Evolutionary conservation across 148 eudicot species (phyloP).

Genomic region (Nepenthes gracilis): DNA sequence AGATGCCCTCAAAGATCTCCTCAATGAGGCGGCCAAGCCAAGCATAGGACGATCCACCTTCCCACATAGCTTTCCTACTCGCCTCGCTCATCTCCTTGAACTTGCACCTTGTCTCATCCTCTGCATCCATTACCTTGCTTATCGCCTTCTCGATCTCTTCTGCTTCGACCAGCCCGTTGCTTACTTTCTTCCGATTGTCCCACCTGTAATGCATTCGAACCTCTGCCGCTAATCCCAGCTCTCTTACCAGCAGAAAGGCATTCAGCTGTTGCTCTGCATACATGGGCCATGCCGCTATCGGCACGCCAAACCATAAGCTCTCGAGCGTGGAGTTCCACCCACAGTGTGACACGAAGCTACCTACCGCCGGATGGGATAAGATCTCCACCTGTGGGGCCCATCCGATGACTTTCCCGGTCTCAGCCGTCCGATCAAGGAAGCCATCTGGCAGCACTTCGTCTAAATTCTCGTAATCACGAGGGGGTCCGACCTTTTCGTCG

Average conservation of each 20-base stretch:
- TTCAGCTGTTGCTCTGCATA: slow-evolving; percentile 12
- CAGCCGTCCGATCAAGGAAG: slow-evolving; percentile 3
- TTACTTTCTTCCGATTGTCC: neutral
- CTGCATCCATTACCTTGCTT: slow-evolving; percentile 1
- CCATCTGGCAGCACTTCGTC: slow-evolving; percentile 6
- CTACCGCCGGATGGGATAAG: neutral
- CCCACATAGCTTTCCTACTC: neutral
- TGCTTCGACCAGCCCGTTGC: neutral
- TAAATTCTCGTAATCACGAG: slow-evolving; percentile 1
- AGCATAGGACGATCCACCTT: slow-evolving; percentile 3
- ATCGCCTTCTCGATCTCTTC: neutral
- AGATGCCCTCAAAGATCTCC: neutral
- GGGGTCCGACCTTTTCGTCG: neutral
- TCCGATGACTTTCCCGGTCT: neutral
- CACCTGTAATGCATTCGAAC: slow-evolving; percentile 6
- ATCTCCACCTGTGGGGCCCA: neutral
- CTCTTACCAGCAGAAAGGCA: slow-evolving; percentile 1
- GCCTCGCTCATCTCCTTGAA: neutral
- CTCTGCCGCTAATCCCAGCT: slow-evolving; percentile 4
- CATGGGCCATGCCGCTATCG: slow-evolving; percentile 9
- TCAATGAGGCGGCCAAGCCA: neutral
- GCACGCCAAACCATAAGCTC: slow-evolving; percentile 12
- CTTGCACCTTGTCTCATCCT: neutral
- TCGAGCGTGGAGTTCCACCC: slow-evolving; percentile 9
- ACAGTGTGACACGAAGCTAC: neutral